A percentile compares a stretch with the other conserved stretches of the same genome.
These are phyloP conservation scores for Metschnikowia santaceciliae DNA, from an alignment of 805 yeast genomes.

Conservation along the genomic window DNA sequence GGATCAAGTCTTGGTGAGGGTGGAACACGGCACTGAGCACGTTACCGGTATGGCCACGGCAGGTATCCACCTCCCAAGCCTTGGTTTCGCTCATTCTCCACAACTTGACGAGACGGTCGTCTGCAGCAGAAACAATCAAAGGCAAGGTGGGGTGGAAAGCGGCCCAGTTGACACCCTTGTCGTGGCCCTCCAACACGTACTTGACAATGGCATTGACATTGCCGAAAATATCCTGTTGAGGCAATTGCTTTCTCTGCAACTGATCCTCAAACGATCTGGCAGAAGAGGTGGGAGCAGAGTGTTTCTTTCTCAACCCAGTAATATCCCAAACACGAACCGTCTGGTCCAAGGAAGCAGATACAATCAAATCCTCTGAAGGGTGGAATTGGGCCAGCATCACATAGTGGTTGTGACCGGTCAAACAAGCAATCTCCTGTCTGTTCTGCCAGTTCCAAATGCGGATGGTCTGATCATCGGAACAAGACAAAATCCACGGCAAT, in stretches of 20 bases:
- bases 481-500: slow-evolving; percentile 94
- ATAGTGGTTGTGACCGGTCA: slow-evolving; percentile 97
- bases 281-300: slow-evolving; percentile 68
- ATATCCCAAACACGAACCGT: slow-evolving; percentile 99
- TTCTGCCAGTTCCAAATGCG: slow-evolving; percentile 99
- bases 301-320: slow-evolving; percentile 88
- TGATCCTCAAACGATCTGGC: slow-evolving; percentile 57
- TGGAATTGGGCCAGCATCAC: slow-evolving; percentile 98
- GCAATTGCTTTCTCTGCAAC: slow-evolving; percentile 56
- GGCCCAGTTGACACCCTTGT: slow-evolving; percentile 98
- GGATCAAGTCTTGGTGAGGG: slow-evolving; percentile 85
- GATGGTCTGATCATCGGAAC: slow-evolving; percentile 97
- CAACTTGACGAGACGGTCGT: slow-evolving; percentile 88
- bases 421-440: slow-evolving; percentile 92
- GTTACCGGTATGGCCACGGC: slow-evolving; percentile 95
- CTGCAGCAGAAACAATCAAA: slow-evolving; percentile 91
- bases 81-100: slow-evolving; percentile 98
- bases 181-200: slow-evolving; percentile 95
- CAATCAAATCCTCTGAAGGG: slow-evolving; percentile 90
- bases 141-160: slow-evolving; percentile 96
- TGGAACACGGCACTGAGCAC: slow-evolving; percentile 88
- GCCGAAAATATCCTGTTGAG: slow-evolving; percentile 92
- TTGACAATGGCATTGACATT: slow-evolving; percentile 92
- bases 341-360: slow-evolving; percentile 94
- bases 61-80: slow-evolving; percentile 99